Evolutionary conservation across 345 rosid genomes (phyloP).

Genomic region (Arabis alpina): DNA sequence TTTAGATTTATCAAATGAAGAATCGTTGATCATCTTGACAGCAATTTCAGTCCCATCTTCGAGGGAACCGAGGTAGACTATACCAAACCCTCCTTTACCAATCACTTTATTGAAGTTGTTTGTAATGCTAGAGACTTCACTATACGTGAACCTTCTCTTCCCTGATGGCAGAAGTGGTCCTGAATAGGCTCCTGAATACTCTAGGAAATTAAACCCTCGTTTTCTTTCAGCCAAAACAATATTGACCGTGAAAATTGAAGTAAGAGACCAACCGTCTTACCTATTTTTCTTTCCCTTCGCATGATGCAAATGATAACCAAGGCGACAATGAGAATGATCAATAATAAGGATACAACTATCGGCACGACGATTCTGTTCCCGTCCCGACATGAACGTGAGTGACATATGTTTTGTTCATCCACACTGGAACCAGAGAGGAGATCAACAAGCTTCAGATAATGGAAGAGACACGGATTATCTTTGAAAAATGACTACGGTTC

Average conservation of each 20-base stretch:
- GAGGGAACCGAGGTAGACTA: constrained; percentile 49
- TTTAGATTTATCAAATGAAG: constrained; percentile 41
- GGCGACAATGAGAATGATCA: constrained; percentile 40
- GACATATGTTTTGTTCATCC: constrained; percentile 51
- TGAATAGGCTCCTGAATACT: constrained; percentile 40
- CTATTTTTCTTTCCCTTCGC: constrained; percentile 45
- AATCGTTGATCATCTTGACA: constrained; percentile 55
- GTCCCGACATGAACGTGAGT: constrained; percentile 45
- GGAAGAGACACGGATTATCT: neutral
- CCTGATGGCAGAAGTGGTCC: constrained; percentile 45
- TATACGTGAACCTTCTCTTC: constrained; percentile 43
- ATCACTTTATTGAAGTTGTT: constrained; percentile 47
- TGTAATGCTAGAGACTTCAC: constrained; percentile 48
- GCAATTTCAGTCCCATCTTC: constrained; percentile 55
- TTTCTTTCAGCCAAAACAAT: constrained; percentile 5
- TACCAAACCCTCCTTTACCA: constrained; percentile 64
- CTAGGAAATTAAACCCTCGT: constrained; percentile 23
- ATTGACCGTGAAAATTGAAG: neutral
- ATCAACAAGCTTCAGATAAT: constrained; percentile 13
- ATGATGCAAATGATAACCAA: constrained; percentile 35
- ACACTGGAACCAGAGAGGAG: constrained; percentile 44
- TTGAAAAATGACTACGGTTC: neutral
- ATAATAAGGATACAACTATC: constrained; percentile 35
- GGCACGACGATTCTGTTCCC: constrained; percentile 47
- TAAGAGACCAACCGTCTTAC: constrained; percentile 27